Conservation (phyloP, 495 filamentous ascomycete genomes). For the Daldinia loculata region DNA sequence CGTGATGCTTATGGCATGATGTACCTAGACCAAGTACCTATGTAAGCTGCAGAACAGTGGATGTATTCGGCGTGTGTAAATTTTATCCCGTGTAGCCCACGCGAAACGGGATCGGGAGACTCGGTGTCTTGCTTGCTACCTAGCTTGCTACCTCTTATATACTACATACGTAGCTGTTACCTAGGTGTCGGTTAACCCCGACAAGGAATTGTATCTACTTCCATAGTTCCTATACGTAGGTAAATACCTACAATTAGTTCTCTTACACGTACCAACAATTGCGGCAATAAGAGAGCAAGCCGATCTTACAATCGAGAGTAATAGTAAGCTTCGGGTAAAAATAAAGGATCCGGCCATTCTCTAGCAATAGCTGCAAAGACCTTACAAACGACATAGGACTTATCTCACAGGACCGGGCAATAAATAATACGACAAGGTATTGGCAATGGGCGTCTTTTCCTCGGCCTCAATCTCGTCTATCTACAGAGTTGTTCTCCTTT, state of each 20-base stretch:
- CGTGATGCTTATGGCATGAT: conserved; percentile 37
- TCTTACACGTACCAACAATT: neutral
- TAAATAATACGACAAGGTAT: conserved; percentile 6
- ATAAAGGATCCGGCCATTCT: neutral
- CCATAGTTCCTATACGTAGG: too few relatives aligned
- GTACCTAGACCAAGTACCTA: neutral
- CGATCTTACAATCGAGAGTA: neutral
- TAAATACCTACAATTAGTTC: neutral
- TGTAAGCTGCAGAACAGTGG: neutral
- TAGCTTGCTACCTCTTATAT: too few relatives aligned
- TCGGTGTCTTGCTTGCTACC: neutral
- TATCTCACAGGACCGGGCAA: neutral
- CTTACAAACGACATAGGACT: neutral
- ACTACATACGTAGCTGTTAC: too few relatives aligned
- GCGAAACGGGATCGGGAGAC: neutral
- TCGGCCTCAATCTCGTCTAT: conserved; percentile 32
- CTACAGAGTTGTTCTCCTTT: conserved; percentile 33
- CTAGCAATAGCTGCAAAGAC: neutral
- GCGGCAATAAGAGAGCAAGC: neutral
- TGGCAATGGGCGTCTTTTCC: conserved; percentile 24
- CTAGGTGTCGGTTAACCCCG: too few relatives aligned
- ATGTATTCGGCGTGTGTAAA: neutral
- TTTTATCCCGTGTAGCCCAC: neutral
- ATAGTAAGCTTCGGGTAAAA: conserved; percentile 28
- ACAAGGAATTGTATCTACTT: too few relatives aligned